phyloP scores from a whole-genome alignment of 78 protist genomes.

The Dictyostelium brefeldianum region DNA sequence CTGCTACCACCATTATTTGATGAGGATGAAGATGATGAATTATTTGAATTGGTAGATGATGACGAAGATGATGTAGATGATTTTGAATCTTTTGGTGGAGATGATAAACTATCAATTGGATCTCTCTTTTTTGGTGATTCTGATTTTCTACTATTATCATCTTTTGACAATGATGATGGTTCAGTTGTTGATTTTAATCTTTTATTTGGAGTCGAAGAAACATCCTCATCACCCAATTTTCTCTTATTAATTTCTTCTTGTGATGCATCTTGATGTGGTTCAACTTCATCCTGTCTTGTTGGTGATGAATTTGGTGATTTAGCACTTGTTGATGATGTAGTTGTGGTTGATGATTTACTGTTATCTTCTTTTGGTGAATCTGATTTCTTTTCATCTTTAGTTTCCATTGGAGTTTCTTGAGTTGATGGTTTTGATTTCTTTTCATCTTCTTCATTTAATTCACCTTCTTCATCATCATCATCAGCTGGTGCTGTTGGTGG shows the following conservation, averaged over 20 bases:
- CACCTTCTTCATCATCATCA: constrained; percentile 12
- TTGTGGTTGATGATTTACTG: neutral
- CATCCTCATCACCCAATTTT: constrained; percentile 43
- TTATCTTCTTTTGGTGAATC: neutral
- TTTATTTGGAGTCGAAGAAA: neutral
- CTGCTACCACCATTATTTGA: constrained; percentile 2
- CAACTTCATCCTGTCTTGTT: constrained; percentile 63
- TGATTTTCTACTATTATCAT: neutral
- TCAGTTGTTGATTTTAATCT: constrained; percentile 37
- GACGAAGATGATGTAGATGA: neutral
- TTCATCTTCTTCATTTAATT: neutral
- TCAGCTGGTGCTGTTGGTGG: neutral
- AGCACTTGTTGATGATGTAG: neutral
- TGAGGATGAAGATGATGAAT: neutral
- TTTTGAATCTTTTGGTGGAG: constrained; percentile 30
- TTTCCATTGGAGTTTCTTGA: neutral
- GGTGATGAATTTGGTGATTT: constrained; percentile 56
- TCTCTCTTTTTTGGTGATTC: neutral
- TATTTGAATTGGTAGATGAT: neutral
- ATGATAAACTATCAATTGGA: constrained; percentile 25
- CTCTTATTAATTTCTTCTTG: constrained; percentile 80
- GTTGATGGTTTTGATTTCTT: neutral
- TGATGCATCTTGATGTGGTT: constrained; percentile 76
- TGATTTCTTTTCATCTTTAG: neutral
- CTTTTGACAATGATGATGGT: neutral